Evolutionary conservation across 164 flowering plant genomes (phyloP), one percentile per base, ranked within the genome.

Genomic region (Aristolochia contorta): DNA sequence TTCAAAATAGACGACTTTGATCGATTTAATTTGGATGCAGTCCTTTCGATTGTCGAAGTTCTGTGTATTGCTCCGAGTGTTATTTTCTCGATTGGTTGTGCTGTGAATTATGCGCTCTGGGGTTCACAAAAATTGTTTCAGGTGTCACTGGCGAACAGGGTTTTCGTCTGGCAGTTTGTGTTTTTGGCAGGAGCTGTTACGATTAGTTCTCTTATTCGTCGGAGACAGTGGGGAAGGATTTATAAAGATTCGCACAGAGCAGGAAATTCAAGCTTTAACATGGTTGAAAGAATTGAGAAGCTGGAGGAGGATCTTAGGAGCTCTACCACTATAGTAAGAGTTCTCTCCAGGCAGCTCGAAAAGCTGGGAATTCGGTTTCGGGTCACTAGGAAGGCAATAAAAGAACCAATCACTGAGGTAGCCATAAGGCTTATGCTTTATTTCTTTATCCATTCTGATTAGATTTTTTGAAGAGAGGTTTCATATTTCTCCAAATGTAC

Each of bases 351-450:
- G 77, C 96, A 88, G 83, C 84, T 90, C 61, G 99, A 90, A 87
- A 90, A 93, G 71, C 67, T 93, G 75, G 95, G 96, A 46, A 85
- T 88, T 70, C 72, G 97, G 76, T 88, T 93, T 74, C 76, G 97
- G 68, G 80, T 86, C 59, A 77, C 86, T 0, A 75, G 91, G 69
- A 90, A 81, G 80, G 41, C 95, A 60, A 54, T 88, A 69, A 94
- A 86, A 67, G 84, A 80, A 12, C 95, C 96, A 33, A 85, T 89
- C 52, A 65, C 83, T 27, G 82, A 92, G 98, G 96, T 89, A 81
- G 69, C 4, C 3, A 20, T 49, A 49, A 18, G 16, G 4, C 53
- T 49, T 3, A 47, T 24, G 6, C 25, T 25, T 23, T 37, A 24
- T 59, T 52, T 18, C 19, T 47, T 33, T 24, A 27, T 14, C 54